Percentiles rank a stretch among this genome's conserved stretches.
Conservation (phyloP, 768 basidiomycete species). For the Tulasnella calospora region DNA sequence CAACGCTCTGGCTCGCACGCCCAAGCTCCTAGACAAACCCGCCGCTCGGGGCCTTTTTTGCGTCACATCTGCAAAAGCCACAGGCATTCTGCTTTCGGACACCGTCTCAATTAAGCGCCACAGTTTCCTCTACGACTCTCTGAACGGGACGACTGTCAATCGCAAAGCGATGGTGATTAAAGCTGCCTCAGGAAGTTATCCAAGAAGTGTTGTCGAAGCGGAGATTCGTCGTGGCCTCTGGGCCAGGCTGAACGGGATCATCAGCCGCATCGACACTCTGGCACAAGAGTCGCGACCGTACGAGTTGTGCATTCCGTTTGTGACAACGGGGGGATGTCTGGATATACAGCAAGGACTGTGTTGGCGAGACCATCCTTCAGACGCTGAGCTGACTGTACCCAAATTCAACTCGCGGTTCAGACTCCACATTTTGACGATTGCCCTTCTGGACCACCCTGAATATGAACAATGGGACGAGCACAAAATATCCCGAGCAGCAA, state of each 20-base stretch:
- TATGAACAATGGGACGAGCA: neutral
- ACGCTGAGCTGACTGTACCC: neutral
- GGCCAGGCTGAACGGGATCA: neutral
- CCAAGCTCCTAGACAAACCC: neutral
- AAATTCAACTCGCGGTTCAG: neutral
- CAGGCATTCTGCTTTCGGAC: neutral
- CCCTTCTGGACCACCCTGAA: neutral
- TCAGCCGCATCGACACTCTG: neutral
- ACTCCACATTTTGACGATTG: neutral
- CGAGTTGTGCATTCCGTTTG: neutral
- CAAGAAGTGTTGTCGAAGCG: neutral
- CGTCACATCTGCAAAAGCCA: neutral
- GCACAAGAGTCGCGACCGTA: neutral
- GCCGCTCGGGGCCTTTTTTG: neutral
- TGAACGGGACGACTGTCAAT: too few relatives aligned
- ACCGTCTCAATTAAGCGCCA: neutral
- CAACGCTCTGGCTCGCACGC: neutral
- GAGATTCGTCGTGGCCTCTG: neutral
- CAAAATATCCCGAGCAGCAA: neutral
- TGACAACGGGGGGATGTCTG: neutral
- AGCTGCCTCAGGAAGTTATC: neutral
- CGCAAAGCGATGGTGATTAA: neutral
- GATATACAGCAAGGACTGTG: neutral
- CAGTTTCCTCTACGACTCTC: neutral
- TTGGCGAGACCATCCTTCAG: neutral